Conservation (phyloP, 1,284 basidiomycete species). For the Leccinum pachyderme region DNA sequence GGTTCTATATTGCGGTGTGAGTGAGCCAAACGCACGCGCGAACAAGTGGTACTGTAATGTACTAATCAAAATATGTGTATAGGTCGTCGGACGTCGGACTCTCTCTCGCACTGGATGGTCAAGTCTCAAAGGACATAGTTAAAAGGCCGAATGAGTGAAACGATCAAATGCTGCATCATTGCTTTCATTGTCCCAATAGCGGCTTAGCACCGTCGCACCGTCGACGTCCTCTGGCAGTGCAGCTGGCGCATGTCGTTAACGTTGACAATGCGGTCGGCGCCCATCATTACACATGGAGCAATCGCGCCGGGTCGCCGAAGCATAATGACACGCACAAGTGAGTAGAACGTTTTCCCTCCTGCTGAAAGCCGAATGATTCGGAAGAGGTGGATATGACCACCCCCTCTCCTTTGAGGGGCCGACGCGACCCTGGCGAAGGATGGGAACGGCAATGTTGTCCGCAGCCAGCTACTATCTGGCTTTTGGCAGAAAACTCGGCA, state of each 20-base stretch:
- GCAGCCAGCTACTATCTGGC: not conserved
- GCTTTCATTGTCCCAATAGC: not conserved
- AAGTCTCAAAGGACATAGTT: not conserved
- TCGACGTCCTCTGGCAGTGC: constrained; percentile 2
- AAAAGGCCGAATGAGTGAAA: constrained; percentile 1
- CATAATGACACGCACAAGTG: constrained; percentile 12
- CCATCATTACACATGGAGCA: constrained; percentile 3
- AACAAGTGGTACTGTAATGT: not conserved
- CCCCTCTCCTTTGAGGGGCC: not conserved
- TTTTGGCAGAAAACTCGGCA: not conserved
- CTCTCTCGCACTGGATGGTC: not conserved
- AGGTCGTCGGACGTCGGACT: not conserved
- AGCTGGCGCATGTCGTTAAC: not conserved
- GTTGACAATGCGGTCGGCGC: constrained; percentile 11
- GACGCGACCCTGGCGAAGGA: not conserved
- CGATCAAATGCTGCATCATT: not conserved
- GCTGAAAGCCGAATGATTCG: not conserved
- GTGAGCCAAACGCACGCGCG: not conserved
- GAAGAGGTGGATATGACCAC: constrained; percentile 7
- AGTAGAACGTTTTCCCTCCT: not conserved
- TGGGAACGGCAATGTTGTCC: not conserved
- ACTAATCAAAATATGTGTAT: not conserved
- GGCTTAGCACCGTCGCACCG: not conserved
- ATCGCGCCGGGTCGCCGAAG: constrained; percentile 10
- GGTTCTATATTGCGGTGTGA: not conserved